Evolutionary conservation across 257 asterid genomes (phyloP).

Genomic region (Solanum etuberosum): DNA sequence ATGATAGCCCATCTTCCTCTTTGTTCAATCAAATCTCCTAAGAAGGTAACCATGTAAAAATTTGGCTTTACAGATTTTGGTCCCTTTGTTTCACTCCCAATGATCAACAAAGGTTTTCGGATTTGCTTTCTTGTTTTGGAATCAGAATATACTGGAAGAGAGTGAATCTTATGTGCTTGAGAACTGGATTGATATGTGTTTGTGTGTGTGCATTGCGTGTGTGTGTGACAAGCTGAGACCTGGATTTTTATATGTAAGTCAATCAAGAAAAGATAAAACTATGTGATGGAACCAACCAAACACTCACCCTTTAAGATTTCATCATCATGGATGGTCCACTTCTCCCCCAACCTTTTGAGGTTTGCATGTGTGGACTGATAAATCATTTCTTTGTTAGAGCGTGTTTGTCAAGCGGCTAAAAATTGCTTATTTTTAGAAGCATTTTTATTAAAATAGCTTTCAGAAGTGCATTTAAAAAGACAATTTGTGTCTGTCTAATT

Average conservation of each 20-base stretch:
- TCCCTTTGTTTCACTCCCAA: not conserved
- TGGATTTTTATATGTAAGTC: not conserved
- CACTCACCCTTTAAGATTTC: not conserved
- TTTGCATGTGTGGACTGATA: not conserved
- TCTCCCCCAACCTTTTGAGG: not conserved
- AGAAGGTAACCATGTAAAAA: constrained; percentile 35
- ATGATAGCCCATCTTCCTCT: constrained; percentile 97
- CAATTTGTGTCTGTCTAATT: not conserved
- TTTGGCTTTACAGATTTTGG: not conserved
- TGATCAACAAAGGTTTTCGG: not conserved
- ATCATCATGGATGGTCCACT: not conserved
- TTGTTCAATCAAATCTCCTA: constrained; percentile 78
- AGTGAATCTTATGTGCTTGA: not conserved
- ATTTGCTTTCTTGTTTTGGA: not conserved
- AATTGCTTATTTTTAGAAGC: not conserved
- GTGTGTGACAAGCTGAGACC: not conserved
- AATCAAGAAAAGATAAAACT: not conserved
- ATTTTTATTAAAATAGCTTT: not conserved
- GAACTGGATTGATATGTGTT: not conserved
- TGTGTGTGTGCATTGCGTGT: not conserved
- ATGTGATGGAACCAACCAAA: not conserved
- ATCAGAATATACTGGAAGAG: not conserved
- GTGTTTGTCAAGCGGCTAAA: not conserved
- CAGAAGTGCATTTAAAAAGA: too few species aligned
- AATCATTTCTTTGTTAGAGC: not conserved